Evolutionary conservation across 169 alveolate species (phyloP).

Genomic region (Plasmodium chabaudi): DNA sequence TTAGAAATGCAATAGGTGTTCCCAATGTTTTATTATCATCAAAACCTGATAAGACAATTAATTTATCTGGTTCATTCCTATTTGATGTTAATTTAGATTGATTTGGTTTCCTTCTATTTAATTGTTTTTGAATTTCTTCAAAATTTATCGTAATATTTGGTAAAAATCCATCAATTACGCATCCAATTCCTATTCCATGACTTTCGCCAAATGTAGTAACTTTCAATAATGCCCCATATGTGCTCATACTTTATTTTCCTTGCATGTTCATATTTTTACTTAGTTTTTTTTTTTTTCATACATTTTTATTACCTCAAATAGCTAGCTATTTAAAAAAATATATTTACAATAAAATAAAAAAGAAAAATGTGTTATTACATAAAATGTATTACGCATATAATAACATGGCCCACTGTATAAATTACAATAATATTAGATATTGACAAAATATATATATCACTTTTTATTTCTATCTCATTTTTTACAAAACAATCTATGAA

Average conservation of each 20-base stretch:
- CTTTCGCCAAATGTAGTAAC: conserved; percentile 53
- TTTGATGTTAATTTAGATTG: conserved; percentile 50
- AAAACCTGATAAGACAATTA: conserved; percentile 43
- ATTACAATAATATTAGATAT: no score
- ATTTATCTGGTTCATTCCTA: conserved; percentile 34
- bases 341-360: no score
- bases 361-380: no score
- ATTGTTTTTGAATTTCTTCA: conserved; percentile 29
- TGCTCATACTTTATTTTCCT: conserved; percentile 4
- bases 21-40: conserved; percentile 58
- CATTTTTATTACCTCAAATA: no score
- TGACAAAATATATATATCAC: no score
- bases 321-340: no score
- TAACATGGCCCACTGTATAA: no score
- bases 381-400: no score
- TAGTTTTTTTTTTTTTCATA: no score
- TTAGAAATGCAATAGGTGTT: conserved; percentile 43
- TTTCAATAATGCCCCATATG: conserved; percentile 40
- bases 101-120: conserved; percentile 62
- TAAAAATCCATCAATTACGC: conserved; percentile 37
- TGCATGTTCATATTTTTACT: no score
- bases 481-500: no score
- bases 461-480: no score
- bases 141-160: conserved; percentile 40
- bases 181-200: conserved; percentile 45